Percentiles rank a stretch among this genome's conserved stretches.
Conservation (phyloP, 441 rosid species). For the Erodium trifolium region DNA sequence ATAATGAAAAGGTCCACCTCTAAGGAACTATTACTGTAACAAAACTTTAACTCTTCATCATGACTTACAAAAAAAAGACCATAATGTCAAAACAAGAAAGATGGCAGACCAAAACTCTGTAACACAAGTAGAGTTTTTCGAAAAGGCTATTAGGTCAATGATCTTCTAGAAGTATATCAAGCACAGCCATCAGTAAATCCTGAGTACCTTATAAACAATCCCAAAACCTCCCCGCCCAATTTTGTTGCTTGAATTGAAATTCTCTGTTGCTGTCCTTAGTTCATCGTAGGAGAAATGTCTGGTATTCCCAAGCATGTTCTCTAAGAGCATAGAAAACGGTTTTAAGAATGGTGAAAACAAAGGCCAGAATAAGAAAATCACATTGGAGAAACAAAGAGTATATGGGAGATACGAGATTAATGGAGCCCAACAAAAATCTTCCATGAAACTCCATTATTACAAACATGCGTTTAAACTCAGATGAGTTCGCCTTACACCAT, state of each 20-base stretch:
- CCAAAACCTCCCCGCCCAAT: slow-evolving; percentile 75
- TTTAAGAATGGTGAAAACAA: not conserved
- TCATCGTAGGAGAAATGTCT: slow-evolving; percentile 44
- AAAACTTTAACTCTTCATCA: not conserved
- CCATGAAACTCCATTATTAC: not conserved
- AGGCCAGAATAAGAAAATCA: slow-evolving; percentile 2
- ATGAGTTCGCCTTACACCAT: not conserved
- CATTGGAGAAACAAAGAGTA: slow-evolving; percentile 6
- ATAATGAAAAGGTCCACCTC: not conserved
- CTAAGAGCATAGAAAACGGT: slow-evolving; percentile 22
- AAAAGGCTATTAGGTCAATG: not conserved
- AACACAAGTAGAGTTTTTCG: not conserved
- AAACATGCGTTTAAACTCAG: not conserved
- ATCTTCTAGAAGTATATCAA: not conserved
- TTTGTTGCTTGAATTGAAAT: slow-evolving; percentile 41
- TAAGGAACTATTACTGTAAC: not conserved
- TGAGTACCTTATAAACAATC: slow-evolving; percentile 54
- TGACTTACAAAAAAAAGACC: not conserved
- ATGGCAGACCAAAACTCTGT: not conserved
- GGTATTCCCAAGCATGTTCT: slow-evolving; percentile 27
- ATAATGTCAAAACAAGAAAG: not conserved
- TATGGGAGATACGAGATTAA: not conserved
- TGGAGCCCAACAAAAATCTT: not conserved
- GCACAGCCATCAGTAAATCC: slow-evolving; percentile 15
- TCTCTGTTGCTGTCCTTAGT: slow-evolving; percentile 44